Evolutionary conservation across 1,139 yeast genomes (phyloP).

Genomic region (Geotrichum aggregatum): DNA sequence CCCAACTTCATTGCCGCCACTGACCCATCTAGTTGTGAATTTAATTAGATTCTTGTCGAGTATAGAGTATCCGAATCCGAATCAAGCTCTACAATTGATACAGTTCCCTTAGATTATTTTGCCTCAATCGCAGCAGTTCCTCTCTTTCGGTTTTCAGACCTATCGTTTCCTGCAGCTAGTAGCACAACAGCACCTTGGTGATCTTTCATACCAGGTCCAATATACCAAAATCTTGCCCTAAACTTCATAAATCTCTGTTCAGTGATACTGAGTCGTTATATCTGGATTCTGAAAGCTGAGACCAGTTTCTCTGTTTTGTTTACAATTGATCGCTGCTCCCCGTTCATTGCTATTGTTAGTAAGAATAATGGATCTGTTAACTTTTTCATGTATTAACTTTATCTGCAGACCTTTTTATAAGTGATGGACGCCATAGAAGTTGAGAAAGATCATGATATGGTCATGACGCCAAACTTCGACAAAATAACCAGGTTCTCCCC

Average conservation of each 20-base stretch:
- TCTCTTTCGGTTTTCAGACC: not conserved
- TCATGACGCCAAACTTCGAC: constrained; percentile 13
- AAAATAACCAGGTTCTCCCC: constrained; percentile 24
- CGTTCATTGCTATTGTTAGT: not conserved
- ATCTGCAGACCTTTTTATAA: not conserved
- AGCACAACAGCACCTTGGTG: too few relatives aligned
- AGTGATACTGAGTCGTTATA: too few relatives aligned
- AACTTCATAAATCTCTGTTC: too few relatives aligned
- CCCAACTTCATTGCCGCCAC: constrained; percentile 3
- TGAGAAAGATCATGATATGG: not conserved
- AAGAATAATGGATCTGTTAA: too few relatives aligned
- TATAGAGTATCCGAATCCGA: not conserved
- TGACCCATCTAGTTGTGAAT: not conserved
- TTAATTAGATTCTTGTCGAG: not conserved
- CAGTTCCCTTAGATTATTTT: too few relatives aligned
- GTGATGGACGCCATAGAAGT: not conserved
- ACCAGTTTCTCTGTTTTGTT: not conserved
- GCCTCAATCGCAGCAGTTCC: not conserved
- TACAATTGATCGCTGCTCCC: not conserved
- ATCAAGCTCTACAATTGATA: not conserved
- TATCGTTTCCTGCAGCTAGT: not conserved
- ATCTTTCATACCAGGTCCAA: too few relatives aligned
- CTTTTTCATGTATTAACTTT: too few relatives aligned
- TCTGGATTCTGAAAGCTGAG: not conserved
- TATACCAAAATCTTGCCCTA: too few relatives aligned